Evolutionary conservation across 768 basidiomycete genomes (phyloP).

Genomic region (Tulasnella sp.): DNA sequence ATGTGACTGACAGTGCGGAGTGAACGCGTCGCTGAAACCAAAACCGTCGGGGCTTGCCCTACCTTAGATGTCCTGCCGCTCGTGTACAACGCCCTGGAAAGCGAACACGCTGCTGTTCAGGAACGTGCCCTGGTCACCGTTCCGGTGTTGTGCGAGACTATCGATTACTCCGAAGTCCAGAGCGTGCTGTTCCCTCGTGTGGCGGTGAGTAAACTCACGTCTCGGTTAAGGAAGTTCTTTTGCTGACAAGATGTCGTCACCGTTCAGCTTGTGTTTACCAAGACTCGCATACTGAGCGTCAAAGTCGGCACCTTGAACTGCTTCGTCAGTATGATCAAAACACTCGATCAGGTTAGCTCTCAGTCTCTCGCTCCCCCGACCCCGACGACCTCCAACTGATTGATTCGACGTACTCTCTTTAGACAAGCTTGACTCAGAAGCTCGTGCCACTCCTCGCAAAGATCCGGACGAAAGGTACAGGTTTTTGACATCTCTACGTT

Average conservation of each 20-base stretch:
- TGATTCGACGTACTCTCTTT: not conserved
- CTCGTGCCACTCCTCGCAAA: slow-evolving; percentile 88
- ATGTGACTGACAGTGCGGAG: not conserved
- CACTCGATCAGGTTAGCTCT: slow-evolving; percentile 63
- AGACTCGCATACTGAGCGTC: slow-evolving; percentile 78
- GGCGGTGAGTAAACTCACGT: slow-evolving; percentile 45
- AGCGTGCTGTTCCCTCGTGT: slow-evolving; percentile 82
- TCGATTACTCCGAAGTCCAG: slow-evolving; percentile 93
- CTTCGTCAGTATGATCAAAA: slow-evolving; percentile 78
- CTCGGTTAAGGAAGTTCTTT: not conserved
- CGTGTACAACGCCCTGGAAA: slow-evolving; percentile 91
- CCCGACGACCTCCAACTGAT: not conserved
- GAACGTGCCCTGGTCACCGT: slow-evolving; percentile 78
- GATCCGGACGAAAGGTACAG: slow-evolving; percentile 66
- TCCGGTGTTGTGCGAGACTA: slow-evolving; percentile 80
- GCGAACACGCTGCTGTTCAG: slow-evolving; percentile 87
- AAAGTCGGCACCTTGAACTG: slow-evolving; percentile 84
- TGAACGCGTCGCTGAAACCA: not conserved
- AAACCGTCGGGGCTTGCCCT: not conserved
- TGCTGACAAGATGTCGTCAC: not conserved
- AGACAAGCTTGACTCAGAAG: slow-evolving; percentile 87
- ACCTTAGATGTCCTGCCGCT: slow-evolving; percentile 81
- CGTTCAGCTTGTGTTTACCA: slow-evolving; percentile 76
- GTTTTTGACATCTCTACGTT: not conserved
- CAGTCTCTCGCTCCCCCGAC: not conserved